Base-by-base conservation (phyloP, 1,284 basidiomycete genomes). In the Cutaneotrichosporon sp. region DNA sequence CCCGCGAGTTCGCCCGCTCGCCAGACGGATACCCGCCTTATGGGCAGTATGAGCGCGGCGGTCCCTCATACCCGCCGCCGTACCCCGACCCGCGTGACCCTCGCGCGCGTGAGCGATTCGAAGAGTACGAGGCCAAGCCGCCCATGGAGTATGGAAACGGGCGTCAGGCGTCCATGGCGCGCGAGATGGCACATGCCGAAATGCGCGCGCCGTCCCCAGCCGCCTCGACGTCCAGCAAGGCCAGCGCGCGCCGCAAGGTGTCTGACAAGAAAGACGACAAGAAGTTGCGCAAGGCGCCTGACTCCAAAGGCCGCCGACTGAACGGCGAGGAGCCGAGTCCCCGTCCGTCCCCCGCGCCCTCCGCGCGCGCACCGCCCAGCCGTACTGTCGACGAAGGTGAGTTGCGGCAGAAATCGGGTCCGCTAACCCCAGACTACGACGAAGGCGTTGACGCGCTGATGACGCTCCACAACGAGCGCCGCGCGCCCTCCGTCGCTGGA, bases 341-440 rank as follows among this genome's bases (percentile, higher is more conserved):
- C 5, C 44, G 51, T n/a, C 47, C 45, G 10, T 51, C 49, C 46
- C 54, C 58, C 11, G 58, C 51, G 2, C 48, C 58, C 17, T 25
- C 4, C 46, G 44, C 19, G 26, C 38, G 20, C 26, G 51, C 1
- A 16, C 34, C 42, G 8, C 55, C 55, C 11, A 53, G 57, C 29
- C 56, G 68, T 5, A 59, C 64, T 3, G 63, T 75, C 3, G 71
- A 75, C 52, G 73, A 75, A 45, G 71, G 71, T 72, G 56, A 66
- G 67, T 14, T 14, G 19, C n/a, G n/a, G n/a, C n/a, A n/a, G n/a
- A n/a, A n/a, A n/a, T n/a, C n/a, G n/a, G n/a, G n/a, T n/a, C n/a
- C n/a, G n/a, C n/a, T n/a, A n/a, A n/a, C n/a, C 29, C 29, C 27
- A 75, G 74, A 75, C 46, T 75, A 75, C 50, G 74, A 75, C 59